phyloP scores from a whole-genome alignment of 805 yeast species.

The Metschnikowia similis region DNA sequence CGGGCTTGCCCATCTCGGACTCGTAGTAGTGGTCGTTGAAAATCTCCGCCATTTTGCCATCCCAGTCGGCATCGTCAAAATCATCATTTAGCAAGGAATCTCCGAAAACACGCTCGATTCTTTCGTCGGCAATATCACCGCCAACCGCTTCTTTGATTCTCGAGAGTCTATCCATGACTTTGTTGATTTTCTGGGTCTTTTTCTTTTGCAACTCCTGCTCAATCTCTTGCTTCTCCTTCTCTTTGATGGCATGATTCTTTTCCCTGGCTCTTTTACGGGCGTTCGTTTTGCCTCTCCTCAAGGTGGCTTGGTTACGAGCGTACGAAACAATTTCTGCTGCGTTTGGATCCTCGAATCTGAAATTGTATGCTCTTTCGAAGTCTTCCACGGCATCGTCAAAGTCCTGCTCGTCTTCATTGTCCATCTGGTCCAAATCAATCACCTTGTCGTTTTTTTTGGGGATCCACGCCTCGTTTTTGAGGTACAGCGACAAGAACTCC shows the following conservation, averaged over 20 bases:
- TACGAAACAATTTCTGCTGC: conserved; percentile 89
- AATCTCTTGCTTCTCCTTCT: conserved; percentile 48
- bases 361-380: conserved; percentile 90
- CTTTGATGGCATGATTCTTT: conserved; percentile 52
- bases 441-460: conserved; percentile 64
- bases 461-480: conserved; percentile 84
- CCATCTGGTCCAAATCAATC: conserved; percentile 47
- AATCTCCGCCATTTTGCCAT: conserved; percentile 72
- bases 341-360: conserved; percentile 89
- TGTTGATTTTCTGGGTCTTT: conserved; percentile 71
- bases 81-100: conserved; percentile 79
- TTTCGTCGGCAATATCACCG: conserved; percentile 54
- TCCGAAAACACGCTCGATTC: conserved; percentile 62
- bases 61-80: conserved; percentile 91
- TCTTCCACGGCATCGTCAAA: conserved; percentile 89
- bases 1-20: conserved; percentile 49
- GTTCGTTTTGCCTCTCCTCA: conserved; percentile 73
- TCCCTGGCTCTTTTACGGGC: conserved; percentile 82
- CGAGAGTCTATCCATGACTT: conserved; percentile 66
- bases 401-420: conserved; percentile 67
- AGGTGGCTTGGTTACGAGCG: conserved; percentile 90
- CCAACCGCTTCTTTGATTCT: conserved; percentile 69
- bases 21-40: conserved; percentile 82
- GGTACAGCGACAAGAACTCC: conserved; percentile 67
- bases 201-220: conserved; percentile 63